Conservation (phyloP, 106 monocot genomes). For the Dendrobium nobile region DNA sequence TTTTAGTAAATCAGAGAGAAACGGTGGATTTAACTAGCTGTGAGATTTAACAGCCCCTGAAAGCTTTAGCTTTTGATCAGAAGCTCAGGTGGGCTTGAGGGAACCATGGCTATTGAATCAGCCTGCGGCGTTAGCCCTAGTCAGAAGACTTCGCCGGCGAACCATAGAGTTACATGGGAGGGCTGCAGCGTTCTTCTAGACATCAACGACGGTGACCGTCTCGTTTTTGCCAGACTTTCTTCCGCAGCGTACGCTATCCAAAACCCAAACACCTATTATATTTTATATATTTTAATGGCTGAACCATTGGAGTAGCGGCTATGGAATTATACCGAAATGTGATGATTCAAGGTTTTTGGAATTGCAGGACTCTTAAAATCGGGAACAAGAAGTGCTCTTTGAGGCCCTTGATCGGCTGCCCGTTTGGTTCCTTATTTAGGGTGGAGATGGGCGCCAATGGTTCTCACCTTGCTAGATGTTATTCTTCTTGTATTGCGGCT, state of each 20-base stretch:
- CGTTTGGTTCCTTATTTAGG: slow-evolving; percentile 77
- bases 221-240: slow-evolving; percentile 88
- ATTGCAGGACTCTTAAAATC: slow-evolving; percentile 69
- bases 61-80: too few relatives aligned
- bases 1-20: too few relatives aligned
- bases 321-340: background rate
- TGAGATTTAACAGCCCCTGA: too few relatives aligned
- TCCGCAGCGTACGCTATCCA: slow-evolving; percentile 44
- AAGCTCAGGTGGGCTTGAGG: background rate
- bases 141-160: slow-evolving; percentile 8
- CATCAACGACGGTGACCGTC: slow-evolving; percentile 94
- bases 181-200: slow-evolving; percentile 94
- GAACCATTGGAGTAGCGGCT: background rate
- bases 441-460: slow-evolving; percentile 46
- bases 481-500: background rate
- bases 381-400: slow-evolving; percentile 83
- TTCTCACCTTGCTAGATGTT: slow-evolving; percentile 26
- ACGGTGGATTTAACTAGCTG: too few relatives aligned
- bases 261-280: too few relatives aligned
- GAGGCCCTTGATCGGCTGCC: slow-evolving; percentile 72
- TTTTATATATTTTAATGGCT: background rate
- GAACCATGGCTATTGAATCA: background rate
- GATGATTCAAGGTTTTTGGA: background rate
- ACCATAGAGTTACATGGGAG: slow-evolving; percentile 63
- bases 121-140: background rate